Evolutionary conservation across 169 alveolate genomes (phyloP), one percentile per base, ranked within the genome.

Genomic region (Eimeria sp.): DNA sequence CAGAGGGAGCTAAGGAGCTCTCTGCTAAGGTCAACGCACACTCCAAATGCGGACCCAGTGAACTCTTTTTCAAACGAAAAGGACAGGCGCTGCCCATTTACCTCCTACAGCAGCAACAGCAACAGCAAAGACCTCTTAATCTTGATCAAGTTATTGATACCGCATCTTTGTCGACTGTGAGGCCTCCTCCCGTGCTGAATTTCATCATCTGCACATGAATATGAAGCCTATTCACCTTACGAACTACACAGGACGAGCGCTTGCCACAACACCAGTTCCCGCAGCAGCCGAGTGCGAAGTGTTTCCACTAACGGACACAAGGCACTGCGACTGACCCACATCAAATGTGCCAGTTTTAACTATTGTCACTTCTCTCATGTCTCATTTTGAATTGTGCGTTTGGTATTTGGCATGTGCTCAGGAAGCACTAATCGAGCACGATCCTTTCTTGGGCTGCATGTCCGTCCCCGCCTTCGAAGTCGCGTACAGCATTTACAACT

Each of bases 1-100:
- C 94, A 8, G 96, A 93, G 27, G 96, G 96, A 64, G 74, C 78
- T 56, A 60, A 14, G 25, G 88, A 64, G 62, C 77, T 85, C 52
- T 49, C 91, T 33, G 66, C 11, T 27, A 49, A 85, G 49, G 62
- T 85, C 52, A 62, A 20, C 33, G 80, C 52, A 37, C 77, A 85
- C 68, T 64, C 78, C 40, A 85, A 85, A 37, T 85, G 85, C 68
- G 85, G 85, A 37, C 72, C 56, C 43, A 52, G 49, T 33, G 49
- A 68, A 58, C 66, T 68, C 6, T 88, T 88, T 80, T 88, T 56
- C 74, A 49, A 37, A 30, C 30, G 85, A 30, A 64, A 68, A 23
- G 87, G 76, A 56, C 85, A 71, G 43, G 68, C 87, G 64, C 95
- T 68, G 0, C 85, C 87, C 2, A 46, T 68, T 54, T 68, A 33